phyloP scores from a whole-genome alignment of 371 early-diverging fungal genomes.

The Mucor plumbeus region DNA sequence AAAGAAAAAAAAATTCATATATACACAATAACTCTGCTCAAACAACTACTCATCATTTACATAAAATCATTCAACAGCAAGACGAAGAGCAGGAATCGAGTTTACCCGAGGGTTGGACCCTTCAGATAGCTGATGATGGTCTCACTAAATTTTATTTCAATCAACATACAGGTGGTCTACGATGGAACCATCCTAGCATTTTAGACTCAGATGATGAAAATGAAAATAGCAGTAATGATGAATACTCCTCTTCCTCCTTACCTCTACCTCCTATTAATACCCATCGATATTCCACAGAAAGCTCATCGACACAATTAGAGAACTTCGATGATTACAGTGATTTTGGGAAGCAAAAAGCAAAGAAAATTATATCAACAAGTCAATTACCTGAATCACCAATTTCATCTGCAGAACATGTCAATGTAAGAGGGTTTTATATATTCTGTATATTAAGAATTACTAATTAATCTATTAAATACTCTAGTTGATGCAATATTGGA shows the following conservation, averaged over 20 bases:
- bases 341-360: slow-evolving; percentile 8
- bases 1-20: slow-evolving; percentile 10
- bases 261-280: not conserved
- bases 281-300: not conserved
- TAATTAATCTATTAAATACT: not conserved
- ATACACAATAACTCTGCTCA: not conserved
- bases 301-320: not conserved
- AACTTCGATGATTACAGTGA: slow-evolving; percentile 9
- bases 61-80: not conserved
- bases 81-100: not conserved
- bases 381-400: slow-evolving; percentile 1
- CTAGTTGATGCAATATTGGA: slow-evolving; percentile 57
- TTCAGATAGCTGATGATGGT: slow-evolving; percentile 37
- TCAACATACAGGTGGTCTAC: slow-evolving; percentile 31
- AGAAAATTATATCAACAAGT: not conserved
- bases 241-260: not conserved
- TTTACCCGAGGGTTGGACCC: slow-evolving; percentile 34
- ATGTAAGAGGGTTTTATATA: not conserved
- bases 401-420: slow-evolving; percentile 6
- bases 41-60: not conserved
- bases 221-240: slow-evolving; percentile 19
- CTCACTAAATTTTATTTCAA: slow-evolving; percentile 32
- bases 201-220: slow-evolving; percentile 32
- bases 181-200: slow-evolving; percentile 31
- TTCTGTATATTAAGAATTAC: not conserved